phyloP scores from a whole-genome alignment of 192 early-diverging fungal species.

The Rhizophagus clarus region DNA sequence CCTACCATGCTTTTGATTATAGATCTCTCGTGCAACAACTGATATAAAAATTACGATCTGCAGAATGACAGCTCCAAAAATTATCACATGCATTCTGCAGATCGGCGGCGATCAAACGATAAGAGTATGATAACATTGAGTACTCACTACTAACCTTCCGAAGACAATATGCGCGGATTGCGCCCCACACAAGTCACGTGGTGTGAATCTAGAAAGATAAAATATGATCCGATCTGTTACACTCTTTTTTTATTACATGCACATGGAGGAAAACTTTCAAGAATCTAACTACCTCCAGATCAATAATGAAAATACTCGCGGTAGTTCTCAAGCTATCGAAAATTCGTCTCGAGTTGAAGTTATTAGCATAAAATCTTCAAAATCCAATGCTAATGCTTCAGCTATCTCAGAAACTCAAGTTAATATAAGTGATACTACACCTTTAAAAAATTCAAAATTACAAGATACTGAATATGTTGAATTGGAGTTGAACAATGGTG shows the following conservation, averaged over 20 bases:
- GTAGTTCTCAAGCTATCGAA: background rate
- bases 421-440: background rate
- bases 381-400: background rate
- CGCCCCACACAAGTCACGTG: too few relatives aligned
- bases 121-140: too few relatives aligned
- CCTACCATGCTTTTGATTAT: too few relatives aligned
- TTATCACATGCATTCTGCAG: too few relatives aligned
- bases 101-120: too few relatives aligned
- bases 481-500: slow-evolving; percentile 23
- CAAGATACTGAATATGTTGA: background rate
- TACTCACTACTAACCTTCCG: too few relatives aligned
- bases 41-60: too few relatives aligned
- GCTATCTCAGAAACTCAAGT: background rate
- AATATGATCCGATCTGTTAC: too few relatives aligned
- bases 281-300: background rate
- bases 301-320: background rate
- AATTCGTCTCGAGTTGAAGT: background rate
- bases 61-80: too few relatives aligned
- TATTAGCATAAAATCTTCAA: background rate
- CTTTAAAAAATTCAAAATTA: background rate
- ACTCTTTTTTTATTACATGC: background rate
- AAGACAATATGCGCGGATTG: too few relatives aligned
- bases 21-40: too few relatives aligned
- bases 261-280: background rate
- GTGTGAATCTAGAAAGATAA: too few relatives aligned